Conservation (phyloP, 257 asterid species). For the Buddleja alternifolia region DNA sequence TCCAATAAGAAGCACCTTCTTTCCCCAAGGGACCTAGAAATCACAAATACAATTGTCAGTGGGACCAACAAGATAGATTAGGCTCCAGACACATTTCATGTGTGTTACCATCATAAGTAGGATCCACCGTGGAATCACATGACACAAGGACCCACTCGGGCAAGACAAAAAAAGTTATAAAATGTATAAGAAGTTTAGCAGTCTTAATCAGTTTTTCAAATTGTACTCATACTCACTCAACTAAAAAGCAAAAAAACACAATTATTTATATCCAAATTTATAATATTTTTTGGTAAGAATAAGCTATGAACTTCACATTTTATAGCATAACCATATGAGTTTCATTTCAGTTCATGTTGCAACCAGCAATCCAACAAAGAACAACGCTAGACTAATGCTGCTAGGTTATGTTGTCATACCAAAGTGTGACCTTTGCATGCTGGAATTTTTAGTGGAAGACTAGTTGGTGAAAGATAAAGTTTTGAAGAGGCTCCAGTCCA, state of each 20-base stretch:
- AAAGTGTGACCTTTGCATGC: constrained; percentile 98
- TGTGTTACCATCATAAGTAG: constrained; percentile 16
- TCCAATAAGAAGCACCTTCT: constrained; percentile 90
- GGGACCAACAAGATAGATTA: constrained; percentile 13
- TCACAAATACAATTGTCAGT: constrained; percentile 13
- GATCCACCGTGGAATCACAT: background rate
- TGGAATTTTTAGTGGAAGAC: constrained; percentile 87
- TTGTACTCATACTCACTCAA: background rate
- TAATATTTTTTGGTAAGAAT: constrained; percentile 11
- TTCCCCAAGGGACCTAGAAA: constrained; percentile 92
- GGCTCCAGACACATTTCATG: background rate
- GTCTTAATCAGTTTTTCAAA: constrained; percentile 12
- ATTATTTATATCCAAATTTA: background rate
- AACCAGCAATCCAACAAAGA: constrained; percentile 11
- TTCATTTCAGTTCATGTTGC: constrained; percentile 12
- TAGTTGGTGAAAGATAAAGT: constrained; percentile 88
- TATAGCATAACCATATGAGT: background rate
- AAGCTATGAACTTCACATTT: background rate
- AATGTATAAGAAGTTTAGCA: background rate
- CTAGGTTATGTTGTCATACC: constrained; percentile 50
- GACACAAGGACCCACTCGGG: background rate
- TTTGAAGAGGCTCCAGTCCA: constrained; percentile 89
- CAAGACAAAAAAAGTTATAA: background rate
- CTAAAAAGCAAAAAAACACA: constrained; percentile 3
- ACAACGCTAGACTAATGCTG: constrained; percentile 16